phyloP scores from a whole-genome alignment of 305 asterid species.

The Solanum chacoense region DNA sequence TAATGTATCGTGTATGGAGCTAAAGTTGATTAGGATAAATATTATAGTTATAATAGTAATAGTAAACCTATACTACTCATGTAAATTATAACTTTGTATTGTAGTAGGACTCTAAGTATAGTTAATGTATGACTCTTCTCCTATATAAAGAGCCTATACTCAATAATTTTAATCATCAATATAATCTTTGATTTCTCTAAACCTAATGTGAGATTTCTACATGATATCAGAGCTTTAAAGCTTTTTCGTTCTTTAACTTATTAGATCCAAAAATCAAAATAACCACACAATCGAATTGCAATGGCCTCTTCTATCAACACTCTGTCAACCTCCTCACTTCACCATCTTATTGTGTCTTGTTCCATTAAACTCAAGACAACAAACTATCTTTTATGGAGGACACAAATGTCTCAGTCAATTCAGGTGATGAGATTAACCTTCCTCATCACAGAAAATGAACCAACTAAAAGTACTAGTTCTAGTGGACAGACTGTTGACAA shows the following conservation, averaged over 20 bases:
- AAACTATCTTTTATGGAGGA: not conserved
- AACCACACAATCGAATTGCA: not conserved
- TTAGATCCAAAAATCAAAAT: not conserved
- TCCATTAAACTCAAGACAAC: not conserved
- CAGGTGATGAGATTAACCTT: not conserved
- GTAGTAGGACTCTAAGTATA: not conserved
- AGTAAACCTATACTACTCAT: not conserved
- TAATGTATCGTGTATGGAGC: not conserved
- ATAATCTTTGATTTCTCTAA: not conserved
- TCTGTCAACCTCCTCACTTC: not conserved
- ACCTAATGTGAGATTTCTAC: not conserved
- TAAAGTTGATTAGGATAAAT: not conserved
- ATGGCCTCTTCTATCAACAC: not conserved
- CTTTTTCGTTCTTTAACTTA: not conserved
- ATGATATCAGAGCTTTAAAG: not conserved
- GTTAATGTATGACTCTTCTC: not conserved
- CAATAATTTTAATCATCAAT: not conserved
- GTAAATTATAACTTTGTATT: not conserved
- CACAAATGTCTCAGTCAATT: not conserved
- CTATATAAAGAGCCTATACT: not conserved
- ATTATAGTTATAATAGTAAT: not conserved
- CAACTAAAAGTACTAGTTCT: not conserved
- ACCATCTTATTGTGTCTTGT: not conserved
- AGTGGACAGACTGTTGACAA: not conserved
- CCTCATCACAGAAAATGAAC: not conserved